Conservation (phyloP, 257 asterid species). For the Solanum virginianum region DNA sequence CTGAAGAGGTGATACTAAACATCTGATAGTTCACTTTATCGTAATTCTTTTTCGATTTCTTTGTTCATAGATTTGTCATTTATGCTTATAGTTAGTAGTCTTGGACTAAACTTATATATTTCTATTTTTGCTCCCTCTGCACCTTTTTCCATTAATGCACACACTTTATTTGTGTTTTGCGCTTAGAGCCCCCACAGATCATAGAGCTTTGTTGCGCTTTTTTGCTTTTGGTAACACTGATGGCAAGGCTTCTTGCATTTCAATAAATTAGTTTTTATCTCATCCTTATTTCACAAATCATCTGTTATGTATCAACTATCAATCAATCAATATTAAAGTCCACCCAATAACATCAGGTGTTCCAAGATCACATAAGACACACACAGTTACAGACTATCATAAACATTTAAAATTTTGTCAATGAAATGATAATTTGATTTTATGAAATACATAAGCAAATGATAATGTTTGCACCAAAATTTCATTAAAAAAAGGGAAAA, state of each 20-base stretch:
- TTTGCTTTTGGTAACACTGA: not conserved
- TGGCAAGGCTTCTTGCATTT: not conserved
- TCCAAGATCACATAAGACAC: not conserved
- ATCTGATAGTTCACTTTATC: not conserved
- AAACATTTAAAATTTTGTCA: not conserved
- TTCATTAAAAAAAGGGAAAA: not conserved
- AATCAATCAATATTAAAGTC: not conserved
- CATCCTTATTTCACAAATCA: not conserved
- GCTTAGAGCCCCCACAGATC: not conserved
- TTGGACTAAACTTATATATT: not conserved
- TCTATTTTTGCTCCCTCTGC: not conserved
- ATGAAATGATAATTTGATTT: not conserved
- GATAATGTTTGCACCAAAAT: not conserved
- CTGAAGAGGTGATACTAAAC: not conserved
- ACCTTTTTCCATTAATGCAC: not conserved
- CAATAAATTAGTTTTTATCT: not conserved
- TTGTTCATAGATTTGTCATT: not conserved
- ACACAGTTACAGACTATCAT: not conserved
- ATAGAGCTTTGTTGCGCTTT: not conserved
- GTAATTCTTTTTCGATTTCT: not conserved
- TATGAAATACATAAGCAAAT: not conserved
- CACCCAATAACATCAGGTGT: not conserved
- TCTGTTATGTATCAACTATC: not conserved
- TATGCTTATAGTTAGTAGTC: not conserved
- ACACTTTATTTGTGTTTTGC: not conserved